Evolutionary conservation across 352 stramenopile species (phyloP).

Genomic region (Phytophthora ramorum): DNA sequence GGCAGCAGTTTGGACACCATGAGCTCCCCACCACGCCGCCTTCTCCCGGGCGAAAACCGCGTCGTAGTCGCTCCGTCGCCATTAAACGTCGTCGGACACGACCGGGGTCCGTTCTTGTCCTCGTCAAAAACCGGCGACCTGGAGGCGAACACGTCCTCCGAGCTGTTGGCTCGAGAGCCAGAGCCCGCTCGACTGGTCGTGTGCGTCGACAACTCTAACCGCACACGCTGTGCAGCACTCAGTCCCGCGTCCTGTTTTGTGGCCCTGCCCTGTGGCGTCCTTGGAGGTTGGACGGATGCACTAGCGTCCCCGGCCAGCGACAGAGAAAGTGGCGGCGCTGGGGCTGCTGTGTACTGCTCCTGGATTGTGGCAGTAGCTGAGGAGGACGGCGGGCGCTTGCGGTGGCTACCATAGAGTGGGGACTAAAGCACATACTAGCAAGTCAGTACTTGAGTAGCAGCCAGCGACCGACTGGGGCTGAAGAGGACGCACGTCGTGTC

Average conservation of each 20-base stretch:
- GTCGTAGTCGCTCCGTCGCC: slow-evolving; percentile 16
- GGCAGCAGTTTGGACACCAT: slow-evolving; percentile 63
- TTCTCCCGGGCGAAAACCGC: slow-evolving; percentile 13
- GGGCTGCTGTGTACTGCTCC: neutral
- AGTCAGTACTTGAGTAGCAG: too few species aligned
- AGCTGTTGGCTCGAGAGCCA: slow-evolving; percentile 35
- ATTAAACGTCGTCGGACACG: slow-evolving; percentile 42
- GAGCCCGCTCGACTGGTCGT: slow-evolving; percentile 29
- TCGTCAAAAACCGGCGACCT: slow-evolving; percentile 34
- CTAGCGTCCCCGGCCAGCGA: neutral
- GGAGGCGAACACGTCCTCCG: slow-evolving; percentile 29
- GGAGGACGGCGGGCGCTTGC: slow-evolving; percentile 17
- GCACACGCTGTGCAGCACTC: slow-evolving; percentile 66
- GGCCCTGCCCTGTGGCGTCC: slow-evolving; percentile 48
- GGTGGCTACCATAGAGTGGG: slow-evolving; percentile 23
- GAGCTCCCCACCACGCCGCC: slow-evolving; percentile 28
- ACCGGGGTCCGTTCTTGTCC: slow-evolving; percentile 38
- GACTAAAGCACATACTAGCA: slow-evolving; percentile 11
- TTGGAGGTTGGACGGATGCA: slow-evolving; percentile 39
- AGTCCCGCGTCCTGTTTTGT: slow-evolving; percentile 39
- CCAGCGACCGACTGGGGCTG: neutral
- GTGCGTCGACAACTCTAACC: slow-evolving; percentile 49
- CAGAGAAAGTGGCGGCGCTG: slow-evolving; percentile 1
- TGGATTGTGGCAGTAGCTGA: neutral
- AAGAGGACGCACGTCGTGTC: slow-evolving; percentile 31